Conservation (phyloP, 768 basidiomycete species). For the Termitomyces sp. region DNA sequence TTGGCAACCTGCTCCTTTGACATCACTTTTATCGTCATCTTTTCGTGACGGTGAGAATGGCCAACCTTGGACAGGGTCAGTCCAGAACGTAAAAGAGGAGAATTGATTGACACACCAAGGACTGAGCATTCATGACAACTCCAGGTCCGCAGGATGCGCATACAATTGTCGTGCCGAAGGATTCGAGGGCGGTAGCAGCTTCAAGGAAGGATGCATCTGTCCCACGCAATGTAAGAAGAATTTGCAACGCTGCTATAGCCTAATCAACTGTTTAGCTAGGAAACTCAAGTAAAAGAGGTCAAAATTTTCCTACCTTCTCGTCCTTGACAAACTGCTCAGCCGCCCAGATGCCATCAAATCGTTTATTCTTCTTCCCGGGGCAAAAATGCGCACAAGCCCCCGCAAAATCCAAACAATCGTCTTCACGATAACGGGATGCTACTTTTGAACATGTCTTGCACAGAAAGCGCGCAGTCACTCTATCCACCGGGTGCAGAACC, state of each 20-base stretch:
- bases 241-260: constrained; percentile 44
- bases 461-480: constrained; percentile 54
- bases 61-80: constrained; percentile 37
- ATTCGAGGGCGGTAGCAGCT: constrained; percentile 17
- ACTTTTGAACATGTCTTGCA: constrained; percentile 49
- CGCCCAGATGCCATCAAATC: constrained; percentile 36
- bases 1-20: constrained; percentile 14
- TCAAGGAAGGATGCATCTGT: constrained; percentile 24
- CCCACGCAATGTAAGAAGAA: constrained; percentile 28
- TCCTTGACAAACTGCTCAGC: constrained; percentile 55
- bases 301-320: constrained; percentile 38
- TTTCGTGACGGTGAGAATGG: constrained; percentile 62
- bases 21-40: constrained; percentile 38
- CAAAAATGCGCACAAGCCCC: constrained; percentile 63
- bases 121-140: constrained; percentile 44
- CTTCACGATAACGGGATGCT: constrained; percentile 27
- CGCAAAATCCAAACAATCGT: constrained; percentile 50
- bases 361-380: constrained; percentile 23
- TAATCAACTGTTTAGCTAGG: constrained; percentile 16
- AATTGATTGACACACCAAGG: constrained; percentile 35
- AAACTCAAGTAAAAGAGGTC: background rate
- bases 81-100: background rate
- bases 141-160: constrained; percentile 49
- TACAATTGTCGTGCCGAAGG: constrained; percentile 28
- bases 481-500: constrained; percentile 50